A percentile compares a stretch with the other conserved stretches of the same genome.
Conservation (phyloP, 208 protist genomes). For the Strigomonas culicis region DNA sequence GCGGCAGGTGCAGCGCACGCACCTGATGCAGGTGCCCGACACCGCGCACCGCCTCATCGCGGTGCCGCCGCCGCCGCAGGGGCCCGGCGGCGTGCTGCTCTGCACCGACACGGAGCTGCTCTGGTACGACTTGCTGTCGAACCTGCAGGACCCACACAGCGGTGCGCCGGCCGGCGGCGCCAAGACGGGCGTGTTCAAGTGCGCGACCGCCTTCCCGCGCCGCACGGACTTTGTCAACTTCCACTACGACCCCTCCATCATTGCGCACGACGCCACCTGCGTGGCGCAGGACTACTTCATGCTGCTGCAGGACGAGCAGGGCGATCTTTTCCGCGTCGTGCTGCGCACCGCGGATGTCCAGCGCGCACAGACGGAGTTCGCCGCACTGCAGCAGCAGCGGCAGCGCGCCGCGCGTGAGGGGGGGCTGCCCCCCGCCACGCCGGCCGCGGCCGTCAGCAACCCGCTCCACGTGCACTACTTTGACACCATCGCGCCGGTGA, state of each 20-base stretch:
- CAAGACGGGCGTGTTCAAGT: constrained; percentile 64
- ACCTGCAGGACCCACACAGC: constrained; percentile 9
- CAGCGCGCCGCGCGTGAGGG: not conserved
- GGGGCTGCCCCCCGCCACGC: constrained; percentile 4
- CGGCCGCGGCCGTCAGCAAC: constrained; percentile 27
- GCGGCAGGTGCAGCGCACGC: constrained; percentile 98
- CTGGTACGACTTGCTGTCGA: constrained; percentile 88
- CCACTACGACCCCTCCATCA: constrained; percentile 90
- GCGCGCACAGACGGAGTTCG: constrained; percentile 23
- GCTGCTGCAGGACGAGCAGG: constrained; percentile 95
- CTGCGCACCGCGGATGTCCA: constrained; percentile 33
- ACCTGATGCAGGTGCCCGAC: constrained; percentile 85
- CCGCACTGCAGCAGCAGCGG: constrained; percentile 15
- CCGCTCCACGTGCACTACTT: constrained; percentile 94
- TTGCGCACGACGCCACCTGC: constrained; percentile 69
- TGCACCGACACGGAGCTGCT: constrained; percentile 93
- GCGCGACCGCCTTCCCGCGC: constrained; percentile 63
- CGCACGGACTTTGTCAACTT: constrained; percentile 71
- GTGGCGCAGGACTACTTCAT: constrained; percentile 93
- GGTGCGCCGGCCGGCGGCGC: constrained; percentile 8
- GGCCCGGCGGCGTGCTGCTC: constrained; percentile 97
- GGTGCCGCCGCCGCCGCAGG: constrained; percentile 85
- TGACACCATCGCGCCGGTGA: constrained; percentile 95
- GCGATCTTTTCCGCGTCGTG: constrained; percentile 97
- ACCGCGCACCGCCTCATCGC: constrained; percentile 89